Conservation (phyloP, 495 filamentous ascomycete genomes). For the Penicillium cinerascens region DNA sequence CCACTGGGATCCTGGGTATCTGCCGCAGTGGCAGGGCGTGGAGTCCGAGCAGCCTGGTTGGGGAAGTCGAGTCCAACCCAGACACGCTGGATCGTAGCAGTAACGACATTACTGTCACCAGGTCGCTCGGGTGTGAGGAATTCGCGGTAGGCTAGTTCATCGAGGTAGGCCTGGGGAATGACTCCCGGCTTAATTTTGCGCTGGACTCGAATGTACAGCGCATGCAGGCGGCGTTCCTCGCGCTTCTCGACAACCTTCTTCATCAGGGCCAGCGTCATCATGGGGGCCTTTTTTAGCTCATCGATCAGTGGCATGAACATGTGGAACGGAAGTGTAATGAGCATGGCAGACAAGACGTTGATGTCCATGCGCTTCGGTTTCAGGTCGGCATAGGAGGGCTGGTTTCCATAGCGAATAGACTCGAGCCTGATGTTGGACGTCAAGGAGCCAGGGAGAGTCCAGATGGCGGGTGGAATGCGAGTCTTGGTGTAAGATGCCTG, state of each 20-base stretch:
- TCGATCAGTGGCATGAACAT: conserved; percentile 14
- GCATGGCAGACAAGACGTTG: conserved; percentile 20
- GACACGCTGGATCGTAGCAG: background rate
- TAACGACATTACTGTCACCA: background rate
- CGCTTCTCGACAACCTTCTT: conserved; percentile 22
- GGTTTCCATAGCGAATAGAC: conserved; percentile 17
- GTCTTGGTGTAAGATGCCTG: conserved; percentile 16
- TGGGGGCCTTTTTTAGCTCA: conserved; percentile 8
- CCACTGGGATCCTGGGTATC: background rate
- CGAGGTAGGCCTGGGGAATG: background rate
- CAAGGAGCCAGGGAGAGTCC: conserved; percentile 4
- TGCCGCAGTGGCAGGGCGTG: background rate
- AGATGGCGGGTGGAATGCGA: conserved; percentile 25
- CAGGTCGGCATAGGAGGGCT: conserved; percentile 5
- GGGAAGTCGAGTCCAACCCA: conserved; percentile 1
- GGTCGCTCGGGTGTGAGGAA: background rate
- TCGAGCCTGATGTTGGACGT: conserved; percentile 17
- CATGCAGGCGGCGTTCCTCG: conserved; percentile 27
- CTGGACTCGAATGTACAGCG: conserved; percentile 10
- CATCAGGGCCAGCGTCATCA: conserved; percentile 11
- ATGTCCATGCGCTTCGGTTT: conserved; percentile 11
- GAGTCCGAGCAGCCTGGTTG: background rate
- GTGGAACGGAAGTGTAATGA: conserved; percentile 23
- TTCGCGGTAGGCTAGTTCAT: conserved; percentile 17
- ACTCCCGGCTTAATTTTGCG: background rate